phyloP scores from a whole-genome alignment of 192 early-diverging fungal species.

The Linnemannia zychae region DNA sequence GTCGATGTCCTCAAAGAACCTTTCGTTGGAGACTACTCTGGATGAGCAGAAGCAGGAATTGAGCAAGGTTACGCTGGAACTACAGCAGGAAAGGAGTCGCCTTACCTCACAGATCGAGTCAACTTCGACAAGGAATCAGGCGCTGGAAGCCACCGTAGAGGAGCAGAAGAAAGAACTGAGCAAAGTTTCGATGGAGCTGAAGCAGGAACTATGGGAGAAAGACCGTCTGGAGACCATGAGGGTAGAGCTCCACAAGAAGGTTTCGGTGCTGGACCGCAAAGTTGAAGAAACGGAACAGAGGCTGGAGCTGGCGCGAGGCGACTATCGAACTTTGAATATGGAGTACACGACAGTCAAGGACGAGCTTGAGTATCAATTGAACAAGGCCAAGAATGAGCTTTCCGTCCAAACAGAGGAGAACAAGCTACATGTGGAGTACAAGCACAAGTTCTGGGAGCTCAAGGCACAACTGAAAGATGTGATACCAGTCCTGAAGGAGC shows the following conservation, averaged over 20 bases:
- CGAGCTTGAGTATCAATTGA: slow-evolving; percentile 42
- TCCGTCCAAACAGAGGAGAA: slow-evolving; percentile 40
- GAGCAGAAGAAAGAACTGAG: slow-evolving; percentile 25
- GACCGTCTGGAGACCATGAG: slow-evolving; percentile 18
- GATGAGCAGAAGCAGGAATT: slow-evolving; percentile 16
- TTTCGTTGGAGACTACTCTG: not conserved
- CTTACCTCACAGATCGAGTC: slow-evolving; percentile 15
- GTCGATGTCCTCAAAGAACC: not conserved
- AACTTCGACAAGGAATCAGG: not conserved
- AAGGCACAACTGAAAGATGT: slow-evolving; percentile 41
- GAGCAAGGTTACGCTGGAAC: not conserved
- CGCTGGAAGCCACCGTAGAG: slow-evolving; percentile 15
- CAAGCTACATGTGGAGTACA: slow-evolving; percentile 40
- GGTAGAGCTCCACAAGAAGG: slow-evolving; percentile 33
- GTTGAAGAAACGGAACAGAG: slow-evolving; percentile 49
- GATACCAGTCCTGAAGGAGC: slow-evolving; percentile 31
- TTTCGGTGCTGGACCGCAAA: slow-evolving; percentile 39
- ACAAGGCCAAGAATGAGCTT: slow-evolving; percentile 34
- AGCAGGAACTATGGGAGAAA: slow-evolving; percentile 46
- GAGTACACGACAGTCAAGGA: slow-evolving; percentile 47
- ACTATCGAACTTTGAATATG: slow-evolving; percentile 15
- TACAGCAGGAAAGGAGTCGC: slow-evolving; percentile 20
- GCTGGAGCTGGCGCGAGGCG: slow-evolving; percentile 34
- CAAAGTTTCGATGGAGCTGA: slow-evolving; percentile 13
- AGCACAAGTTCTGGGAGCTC: slow-evolving; percentile 49